Conservation (phyloP, 352 stramenopile species). For the Hyaloperonospora arabidopsidis region DNA sequence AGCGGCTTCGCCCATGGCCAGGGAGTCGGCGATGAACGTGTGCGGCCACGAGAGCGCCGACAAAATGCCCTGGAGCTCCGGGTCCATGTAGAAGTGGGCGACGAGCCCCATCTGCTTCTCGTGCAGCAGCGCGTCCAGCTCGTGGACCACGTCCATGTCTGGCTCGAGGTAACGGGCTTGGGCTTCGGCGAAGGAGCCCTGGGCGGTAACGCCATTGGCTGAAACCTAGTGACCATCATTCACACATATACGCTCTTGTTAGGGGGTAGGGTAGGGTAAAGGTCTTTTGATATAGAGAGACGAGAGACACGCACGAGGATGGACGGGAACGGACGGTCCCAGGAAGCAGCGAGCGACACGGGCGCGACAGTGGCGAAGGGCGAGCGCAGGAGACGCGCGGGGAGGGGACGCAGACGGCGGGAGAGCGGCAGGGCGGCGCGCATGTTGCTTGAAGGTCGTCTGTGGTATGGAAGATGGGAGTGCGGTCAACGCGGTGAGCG, state of each 20-base stretch:
- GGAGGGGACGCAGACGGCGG: conserved; percentile 18
- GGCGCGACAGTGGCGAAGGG: conserved; percentile 26
- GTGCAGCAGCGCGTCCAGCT: conserved; percentile 81
- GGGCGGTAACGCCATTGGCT: conserved; percentile 17
- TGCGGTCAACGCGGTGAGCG: conserved; percentile 5
- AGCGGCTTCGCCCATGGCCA: conserved; percentile 95
- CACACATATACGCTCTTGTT: no score
- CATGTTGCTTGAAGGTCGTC: conserved; percentile 17
- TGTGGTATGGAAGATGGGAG: not conserved
- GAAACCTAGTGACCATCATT: no score
- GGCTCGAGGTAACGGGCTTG: conserved; percentile 84
- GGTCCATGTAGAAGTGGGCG: conserved; percentile 98
- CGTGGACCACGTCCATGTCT: conserved; percentile 77
- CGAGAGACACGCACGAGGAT: conserved; percentile 49
- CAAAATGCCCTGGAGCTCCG: conserved; percentile 90
- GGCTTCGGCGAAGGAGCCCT: conserved; percentile 84
- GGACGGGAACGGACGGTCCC: conserved; percentile 71
- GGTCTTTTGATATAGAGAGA: no score
- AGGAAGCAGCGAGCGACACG: conserved; percentile 52
- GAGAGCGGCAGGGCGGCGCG: conserved; percentile 26
- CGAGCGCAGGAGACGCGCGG: conserved; percentile 1
- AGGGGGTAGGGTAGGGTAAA: no score
- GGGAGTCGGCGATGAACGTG: conserved; percentile 93
- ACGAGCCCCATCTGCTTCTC: conserved; percentile 94
- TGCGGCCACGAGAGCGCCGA: conserved; percentile 82